Evolutionary conservation across 441 rosid genomes (phyloP), one percentile per base, ranked within the genome.

Genomic region (Erodium trifolium): DNA sequence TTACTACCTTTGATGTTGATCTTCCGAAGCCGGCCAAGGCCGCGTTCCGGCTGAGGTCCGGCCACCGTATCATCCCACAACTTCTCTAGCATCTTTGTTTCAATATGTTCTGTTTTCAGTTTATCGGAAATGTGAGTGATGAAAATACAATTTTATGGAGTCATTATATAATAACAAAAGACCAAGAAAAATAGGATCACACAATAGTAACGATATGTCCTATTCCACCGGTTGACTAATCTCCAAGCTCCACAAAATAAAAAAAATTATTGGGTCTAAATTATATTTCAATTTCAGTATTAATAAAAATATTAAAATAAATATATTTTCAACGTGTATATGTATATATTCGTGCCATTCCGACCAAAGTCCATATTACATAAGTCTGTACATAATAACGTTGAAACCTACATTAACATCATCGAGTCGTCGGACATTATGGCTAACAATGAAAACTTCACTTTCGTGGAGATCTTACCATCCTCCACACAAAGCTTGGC

Each of bases 381-480:
- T 34, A 34, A 34, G 37, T 34, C 37, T 34, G 37, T 34, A 34
- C 37, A 34, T 34, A 34, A 34, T 3, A 3, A 34, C 5, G 37
- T 34, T 3, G 5, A 5, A 3, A 3, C 70, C 78, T 80, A 78
- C 79, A 80, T 80, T 19, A 73, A 71, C 84, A 87, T 77, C 74
- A 85, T 77, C 1, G 89, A 83, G 29, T 94, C 97, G 71, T 91
- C 96, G 0, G 96, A 85, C 81, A 91, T 76, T 49, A 91, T 80
- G 31, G 96, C 86, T 69, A 91, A 82, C 72, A 94, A 82, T 4
- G 97, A 86, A 72, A 86, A 91, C 76, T 94, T 89, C 31, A 79
- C 95, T 78, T 82, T 94, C 72, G 92, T 74, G 5, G 97, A 84
- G 77, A 93, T 89, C 81, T 79, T 83, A n/a, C 96, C 91, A 43